phyloP scores from a whole-genome alignment of 345 rosid genomes.

The Populus alba region DNA sequence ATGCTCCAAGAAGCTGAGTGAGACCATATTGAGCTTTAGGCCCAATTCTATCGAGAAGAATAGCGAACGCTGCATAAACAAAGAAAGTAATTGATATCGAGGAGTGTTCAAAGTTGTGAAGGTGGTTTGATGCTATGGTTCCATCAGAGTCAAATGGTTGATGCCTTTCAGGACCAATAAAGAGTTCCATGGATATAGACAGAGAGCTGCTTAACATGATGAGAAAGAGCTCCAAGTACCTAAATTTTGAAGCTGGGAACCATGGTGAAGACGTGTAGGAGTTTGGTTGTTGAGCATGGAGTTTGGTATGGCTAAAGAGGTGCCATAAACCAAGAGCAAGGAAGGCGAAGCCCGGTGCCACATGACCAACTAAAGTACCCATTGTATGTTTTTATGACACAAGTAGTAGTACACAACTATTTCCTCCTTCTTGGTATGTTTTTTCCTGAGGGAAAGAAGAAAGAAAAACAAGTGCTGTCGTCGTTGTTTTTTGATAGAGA shows the following conservation, averaged over 20 bases:
- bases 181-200: constrained; percentile 75
- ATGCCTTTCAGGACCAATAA: constrained; percentile 66
- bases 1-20: constrained; percentile 49
- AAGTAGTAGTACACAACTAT: neutral
- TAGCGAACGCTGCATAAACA: constrained; percentile 53
- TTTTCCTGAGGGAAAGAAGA: neutral
- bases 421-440: neutral
- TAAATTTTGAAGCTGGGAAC: constrained; percentile 53
- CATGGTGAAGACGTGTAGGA: constrained; percentile 55
- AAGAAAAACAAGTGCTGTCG: neutral
- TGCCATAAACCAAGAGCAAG: constrained; percentile 72
- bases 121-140: constrained; percentile 82
- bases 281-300: constrained; percentile 47
- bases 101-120: constrained; percentile 84
- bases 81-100: constrained; percentile 65
- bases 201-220: constrained; percentile 58
- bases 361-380: constrained; percentile 82
- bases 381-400: constrained; percentile 25
- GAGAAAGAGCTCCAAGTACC: constrained; percentile 56
- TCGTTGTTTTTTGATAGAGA: neutral
- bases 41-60: constrained; percentile 45
- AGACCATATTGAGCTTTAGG: constrained; percentile 36
- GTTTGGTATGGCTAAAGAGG: constrained; percentile 64
- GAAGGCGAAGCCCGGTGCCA: constrained; percentile 67
- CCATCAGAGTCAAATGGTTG: constrained; percentile 77